Percentiles rank a stretch among this genome's conserved stretches.
Evolutionary conservation across 2,329 filamentous ascomycete species (phyloP).

Genomic region (Ophiostoma perfectum): DNA sequence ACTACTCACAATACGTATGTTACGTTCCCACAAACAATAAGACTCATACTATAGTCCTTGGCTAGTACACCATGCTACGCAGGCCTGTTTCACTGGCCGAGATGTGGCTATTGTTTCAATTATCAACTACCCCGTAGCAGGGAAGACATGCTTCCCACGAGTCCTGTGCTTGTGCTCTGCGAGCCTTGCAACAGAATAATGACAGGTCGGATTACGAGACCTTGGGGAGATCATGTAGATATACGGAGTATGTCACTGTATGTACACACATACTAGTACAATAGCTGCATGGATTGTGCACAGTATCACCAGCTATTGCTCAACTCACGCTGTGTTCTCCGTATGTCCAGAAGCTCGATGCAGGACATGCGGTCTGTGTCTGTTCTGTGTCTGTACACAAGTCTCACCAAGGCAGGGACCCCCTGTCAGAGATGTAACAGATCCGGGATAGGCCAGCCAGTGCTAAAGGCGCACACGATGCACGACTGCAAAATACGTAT

Average conservation of each 20-base stretch:
- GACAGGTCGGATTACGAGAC: constrained; percentile 13
- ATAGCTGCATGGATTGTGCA: background rate
- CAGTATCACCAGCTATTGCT: background rate
- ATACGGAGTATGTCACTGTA: background rate
- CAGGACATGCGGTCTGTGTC: background rate
- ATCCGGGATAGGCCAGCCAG: background rate
- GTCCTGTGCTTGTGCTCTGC: background rate
- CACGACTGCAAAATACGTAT: background rate
- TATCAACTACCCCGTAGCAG: background rate
- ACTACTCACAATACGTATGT: background rate
- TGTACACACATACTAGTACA: background rate
- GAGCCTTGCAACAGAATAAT: background rate
- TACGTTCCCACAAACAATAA: background rate
- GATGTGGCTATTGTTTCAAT: background rate
- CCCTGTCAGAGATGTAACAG: constrained; percentile 12
- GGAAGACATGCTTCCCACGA: constrained; percentile 1
- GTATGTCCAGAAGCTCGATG: background rate
- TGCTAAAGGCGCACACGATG: background rate
- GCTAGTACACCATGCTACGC: background rate
- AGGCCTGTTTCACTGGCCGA: background rate
- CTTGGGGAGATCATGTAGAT: background rate
- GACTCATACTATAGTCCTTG: background rate
- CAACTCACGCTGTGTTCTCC: background rate
- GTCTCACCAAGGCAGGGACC: background rate
- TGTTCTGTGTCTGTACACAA: too few species aligned